Conservation (phyloP, 805 yeast genomes). For the Saccharomycopsis microspora region DNA sequence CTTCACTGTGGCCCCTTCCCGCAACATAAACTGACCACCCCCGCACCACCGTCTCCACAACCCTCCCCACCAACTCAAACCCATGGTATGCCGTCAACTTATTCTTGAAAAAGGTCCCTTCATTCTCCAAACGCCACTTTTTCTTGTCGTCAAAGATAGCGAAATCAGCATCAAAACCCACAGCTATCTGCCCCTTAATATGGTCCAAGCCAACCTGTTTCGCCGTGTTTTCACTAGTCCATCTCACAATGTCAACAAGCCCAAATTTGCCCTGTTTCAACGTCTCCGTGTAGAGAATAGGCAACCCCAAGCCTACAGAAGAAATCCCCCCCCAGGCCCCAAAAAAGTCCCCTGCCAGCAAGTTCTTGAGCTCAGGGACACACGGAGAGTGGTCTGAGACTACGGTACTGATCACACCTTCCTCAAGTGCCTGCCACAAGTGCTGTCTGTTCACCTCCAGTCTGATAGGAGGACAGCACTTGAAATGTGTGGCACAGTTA, state of each 20-base stretch:
- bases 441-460: slow-evolving; percentile 55
- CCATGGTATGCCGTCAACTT: slow-evolving; percentile 85
- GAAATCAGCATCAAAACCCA: slow-evolving; percentile 84
- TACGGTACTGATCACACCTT: slow-evolving; percentile 63
- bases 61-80: slow-evolving; percentile 53
- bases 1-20: slow-evolving; percentile 38
- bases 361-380: slow-evolving; percentile 78
- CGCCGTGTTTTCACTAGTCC: slow-evolving; percentile 83
- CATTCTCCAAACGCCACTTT: slow-evolving; percentile 38
- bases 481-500: slow-evolving; percentile 69
- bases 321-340: slow-evolving; percentile 96
- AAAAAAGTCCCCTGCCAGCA: slow-evolving; percentile 77
- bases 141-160: slow-evolving; percentile 64
- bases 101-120: slow-evolving; percentile 62
- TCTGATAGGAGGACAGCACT: slow-evolving; percentile 94
- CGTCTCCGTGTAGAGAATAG: slow-evolving; percentile 72
- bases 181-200: slow-evolving; percentile 57
- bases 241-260: slow-evolving; percentile 52
- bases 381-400: slow-evolving; percentile 97
- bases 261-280: slow-evolving; percentile 30
- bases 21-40: slow-evolving; percentile 58
- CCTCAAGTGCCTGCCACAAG: slow-evolving; percentile 69
- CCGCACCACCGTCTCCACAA: slow-evolving; percentile 68
- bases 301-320: slow-evolving; percentile 84
- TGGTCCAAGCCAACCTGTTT: slow-evolving; percentile 69